Base-by-base conservation (phyloP, 169 alveolate species). In the Fabrea salina region DNA sequence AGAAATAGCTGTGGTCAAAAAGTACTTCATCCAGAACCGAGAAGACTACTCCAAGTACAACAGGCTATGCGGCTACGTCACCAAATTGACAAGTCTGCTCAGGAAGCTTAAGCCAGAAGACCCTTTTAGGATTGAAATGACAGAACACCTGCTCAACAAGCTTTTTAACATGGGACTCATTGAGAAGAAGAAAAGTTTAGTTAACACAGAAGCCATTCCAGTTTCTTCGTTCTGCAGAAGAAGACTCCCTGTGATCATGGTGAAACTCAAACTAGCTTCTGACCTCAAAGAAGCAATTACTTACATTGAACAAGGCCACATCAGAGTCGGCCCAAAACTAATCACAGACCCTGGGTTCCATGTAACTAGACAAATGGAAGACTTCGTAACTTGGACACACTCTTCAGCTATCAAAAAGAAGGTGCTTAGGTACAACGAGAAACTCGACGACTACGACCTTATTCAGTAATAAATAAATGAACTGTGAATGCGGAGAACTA, bases 181-280 rank as follows among this genome's bases (percentile, higher is more conserved):
- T 27, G 89, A 96, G 43, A 87, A 89, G 58, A 93, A 93, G 74
- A 88, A 92, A 19, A 95, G 97, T 78, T 82, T 98, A 82, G 96
- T 91, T 67, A 93, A 86, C 61, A 84, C 97, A 72, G 99, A 96
- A 75, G 95, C 94, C 82, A 75, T 98, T 16, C 79, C 99, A 41
- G 99, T 98, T 27, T 89, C 99, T 11, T 94, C 98, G 53, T 98
- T 98, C 86, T 97, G 99, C 82, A 89, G 99, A 86, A 94, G 99
- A 75, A 90, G 99, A 81, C 86, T 98, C 57, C 97, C 99, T 2
- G 99, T 97, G 7, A 96, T 98, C 8, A 84, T 98, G 66, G 95
- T 95, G 57, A 96, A 93, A 61, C 92, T 95, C 59, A 96, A 96
- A 83, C 94, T 96, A 88, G 96, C 98, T 75, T 96, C 96, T 79